Percentiles rank a stretch among this genome's conserved stretches.
Evolutionary conservation across 192 early-diverging fungal genomes (phyloP).

Genomic region (Linnemannia hyalina): DNA sequence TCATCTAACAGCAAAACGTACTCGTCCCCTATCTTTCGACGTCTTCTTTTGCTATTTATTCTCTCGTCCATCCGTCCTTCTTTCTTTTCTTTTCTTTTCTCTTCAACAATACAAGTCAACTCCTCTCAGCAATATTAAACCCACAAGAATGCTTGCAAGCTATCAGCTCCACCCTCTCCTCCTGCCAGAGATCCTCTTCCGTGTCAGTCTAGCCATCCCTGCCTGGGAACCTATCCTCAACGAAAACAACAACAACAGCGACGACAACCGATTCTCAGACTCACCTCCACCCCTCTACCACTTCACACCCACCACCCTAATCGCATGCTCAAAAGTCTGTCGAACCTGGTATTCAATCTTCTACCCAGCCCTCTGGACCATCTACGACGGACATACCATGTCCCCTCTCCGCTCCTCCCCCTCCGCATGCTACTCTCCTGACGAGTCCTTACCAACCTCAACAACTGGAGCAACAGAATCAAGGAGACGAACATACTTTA

Average conservation of each 20-base stretch:
- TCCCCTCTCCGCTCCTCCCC: not conserved
- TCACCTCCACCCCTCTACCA: not conserved
- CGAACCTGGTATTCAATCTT: conserved; percentile 12
- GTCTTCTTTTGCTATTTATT: not conserved
- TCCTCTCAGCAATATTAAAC: not conserved
- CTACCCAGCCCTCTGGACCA: conserved; percentile 16
- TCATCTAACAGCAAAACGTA: not conserved
- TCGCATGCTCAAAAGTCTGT: conserved; percentile 15
- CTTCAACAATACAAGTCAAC: not conserved
- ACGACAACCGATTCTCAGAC: not conserved
- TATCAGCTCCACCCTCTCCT: not conserved
- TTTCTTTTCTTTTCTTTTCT: not conserved
- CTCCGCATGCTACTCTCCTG: not conserved
- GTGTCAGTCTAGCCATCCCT: not conserved
- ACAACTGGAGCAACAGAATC: not conserved
- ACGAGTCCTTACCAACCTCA: not conserved
- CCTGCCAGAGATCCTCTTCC: conserved; percentile 12
- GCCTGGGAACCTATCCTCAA: conserved; percentile 7
- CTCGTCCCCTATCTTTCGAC: not conserved
- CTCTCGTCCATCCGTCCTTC: not conserved
- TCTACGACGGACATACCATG: conserved; percentile 22
- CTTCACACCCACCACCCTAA: conserved; percentile 7
- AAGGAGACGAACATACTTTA: not conserved
- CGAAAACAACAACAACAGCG: not conserved
- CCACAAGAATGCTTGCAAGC: not conserved